A percentile compares a stretch with the other conserved stretches of the same genome.
These are phyloP conservation scores for Cucurbita pepo DNA, from an alignment of 306 rosid species.

Conservation along the genomic window DNA sequence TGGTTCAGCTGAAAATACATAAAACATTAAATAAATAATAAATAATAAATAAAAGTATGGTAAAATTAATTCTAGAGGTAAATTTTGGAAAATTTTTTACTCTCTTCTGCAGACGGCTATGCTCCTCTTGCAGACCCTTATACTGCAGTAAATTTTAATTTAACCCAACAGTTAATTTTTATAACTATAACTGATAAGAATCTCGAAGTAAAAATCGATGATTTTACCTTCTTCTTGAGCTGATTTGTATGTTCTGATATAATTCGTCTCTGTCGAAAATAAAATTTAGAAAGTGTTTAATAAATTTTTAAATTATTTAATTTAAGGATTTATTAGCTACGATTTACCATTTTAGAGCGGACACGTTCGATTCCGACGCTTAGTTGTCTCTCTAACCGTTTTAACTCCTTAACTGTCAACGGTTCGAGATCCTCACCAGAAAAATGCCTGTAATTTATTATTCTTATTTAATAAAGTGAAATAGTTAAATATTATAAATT, in stretches of 20 bases:
- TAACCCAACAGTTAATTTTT: background rate
- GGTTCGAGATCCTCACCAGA: conserved; percentile 28
- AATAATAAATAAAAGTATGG: no score
- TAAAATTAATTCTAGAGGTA: background rate
- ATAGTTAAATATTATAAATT: background rate
- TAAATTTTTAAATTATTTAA: no score
- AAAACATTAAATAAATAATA: no score
- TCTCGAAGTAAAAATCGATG: no score
- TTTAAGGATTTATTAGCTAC: no score
- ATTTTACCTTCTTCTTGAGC: conserved; percentile 24
- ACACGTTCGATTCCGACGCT: conserved; percentile 27
- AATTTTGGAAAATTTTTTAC: conserved; percentile 10
- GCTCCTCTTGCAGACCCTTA: conserved; percentile 23
- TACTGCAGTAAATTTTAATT: conserved; percentile 6
- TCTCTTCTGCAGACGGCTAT: conserved; percentile 19
- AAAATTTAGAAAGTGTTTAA: no score
- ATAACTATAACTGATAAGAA: no score
- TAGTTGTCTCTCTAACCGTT: conserved; percentile 31
- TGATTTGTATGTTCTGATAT: conserved; percentile 13
- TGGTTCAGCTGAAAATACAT: background rate
- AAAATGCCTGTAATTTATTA: conserved; percentile 16
- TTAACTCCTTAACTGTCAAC: conserved; percentile 32
- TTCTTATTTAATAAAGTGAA: background rate
- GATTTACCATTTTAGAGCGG: conserved; percentile 18
- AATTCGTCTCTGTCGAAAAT: conserved; percentile 21